phyloP scores from a whole-genome alignment of 495 filamentous ascomycete genomes.

The Articulospora tetracladia region DNA sequence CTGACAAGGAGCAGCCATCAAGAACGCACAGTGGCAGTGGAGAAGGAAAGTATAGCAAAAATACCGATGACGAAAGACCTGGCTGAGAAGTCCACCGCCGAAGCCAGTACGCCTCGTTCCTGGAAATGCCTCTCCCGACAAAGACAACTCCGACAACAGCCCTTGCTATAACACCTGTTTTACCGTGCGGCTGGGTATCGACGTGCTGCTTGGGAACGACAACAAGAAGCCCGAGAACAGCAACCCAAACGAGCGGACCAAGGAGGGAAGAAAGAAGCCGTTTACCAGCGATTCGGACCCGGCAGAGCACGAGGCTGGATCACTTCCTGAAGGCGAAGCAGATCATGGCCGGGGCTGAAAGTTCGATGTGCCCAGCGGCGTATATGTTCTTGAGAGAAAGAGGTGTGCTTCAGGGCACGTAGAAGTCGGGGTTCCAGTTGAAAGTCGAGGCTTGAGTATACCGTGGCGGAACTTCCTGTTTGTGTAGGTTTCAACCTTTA shows the following conservation, averaged over 20 bases:
- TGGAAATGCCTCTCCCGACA: conserved; percentile 35
- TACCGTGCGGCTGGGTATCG: conserved; percentile 51
- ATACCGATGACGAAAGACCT: too few relatives aligned
- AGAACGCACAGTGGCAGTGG: too few relatives aligned
- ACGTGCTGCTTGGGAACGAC: conserved; percentile 41
- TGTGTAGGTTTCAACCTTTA: background rate
- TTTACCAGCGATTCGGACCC: conserved; percentile 33
- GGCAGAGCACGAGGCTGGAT: conserved; percentile 30
- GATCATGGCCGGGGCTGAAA: conserved; percentile 35
- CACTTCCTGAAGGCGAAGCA: conserved; percentile 47
- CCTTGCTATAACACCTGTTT: conserved; percentile 53
- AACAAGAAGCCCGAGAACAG: conserved; percentile 28
- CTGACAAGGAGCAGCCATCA: too few relatives aligned
- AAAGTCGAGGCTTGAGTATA: conserved; percentile 45
- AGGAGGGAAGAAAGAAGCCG: conserved; percentile 12
- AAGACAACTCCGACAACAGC: conserved; percentile 31
- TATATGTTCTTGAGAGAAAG: conserved; percentile 60
- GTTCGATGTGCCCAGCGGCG: conserved; percentile 41
- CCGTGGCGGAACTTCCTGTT: conserved; percentile 32
- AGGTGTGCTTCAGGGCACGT: conserved; percentile 48
- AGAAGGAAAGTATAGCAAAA: too few relatives aligned
- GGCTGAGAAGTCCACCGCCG: background rate
- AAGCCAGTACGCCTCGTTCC: background rate
- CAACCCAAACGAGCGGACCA: background rate
- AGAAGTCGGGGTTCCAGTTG: too few relatives aligned